phyloP scores from a whole-genome alignment of 1,284 basidiomycete genomes.

The Trichosporon sp. region DNA sequence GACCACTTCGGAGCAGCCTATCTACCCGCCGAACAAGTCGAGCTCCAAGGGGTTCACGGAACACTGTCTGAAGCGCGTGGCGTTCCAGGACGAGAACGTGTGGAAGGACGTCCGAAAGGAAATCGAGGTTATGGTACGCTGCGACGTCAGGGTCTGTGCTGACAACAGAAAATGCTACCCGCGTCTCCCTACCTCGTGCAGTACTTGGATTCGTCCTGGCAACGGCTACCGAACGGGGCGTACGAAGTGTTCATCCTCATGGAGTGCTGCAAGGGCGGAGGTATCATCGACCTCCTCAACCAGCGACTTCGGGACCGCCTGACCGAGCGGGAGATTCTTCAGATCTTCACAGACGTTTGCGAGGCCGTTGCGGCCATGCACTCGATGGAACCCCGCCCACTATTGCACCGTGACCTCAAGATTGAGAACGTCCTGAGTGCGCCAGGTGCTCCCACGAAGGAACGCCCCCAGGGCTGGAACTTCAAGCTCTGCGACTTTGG shows the following conservation, averaged over 20 bases:
- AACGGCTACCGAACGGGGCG: conserved; percentile 69
- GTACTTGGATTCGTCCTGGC: conserved; percentile 63
- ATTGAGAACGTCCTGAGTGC: conserved; percentile 88
- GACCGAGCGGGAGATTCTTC: conserved; percentile 90
- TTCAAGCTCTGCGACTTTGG: conserved; percentile 99
- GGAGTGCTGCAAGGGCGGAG: conserved; percentile 90
- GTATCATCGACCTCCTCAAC: conserved; percentile 99
- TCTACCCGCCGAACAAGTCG: conserved; percentile 56
- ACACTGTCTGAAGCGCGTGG: conserved; percentile 96
- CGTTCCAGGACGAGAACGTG: conserved; percentile 82
- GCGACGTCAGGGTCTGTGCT: neutral
- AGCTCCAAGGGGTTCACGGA: conserved; percentile 63
- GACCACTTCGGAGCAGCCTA: conserved; percentile 75
- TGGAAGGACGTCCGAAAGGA: conserved; percentile 95
- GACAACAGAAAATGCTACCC: conserved; percentile 35
- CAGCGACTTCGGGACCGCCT: conserved; percentile 86
- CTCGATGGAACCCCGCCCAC: conserved; percentile 66
- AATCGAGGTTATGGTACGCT: conserved; percentile 91
- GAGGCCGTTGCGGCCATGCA: conserved; percentile 95
- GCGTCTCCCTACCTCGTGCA: conserved; percentile 41
- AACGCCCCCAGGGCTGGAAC: conserved; percentile 53
- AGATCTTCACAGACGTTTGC: conserved; percentile 94
- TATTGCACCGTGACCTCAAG: conserved; percentile 96
- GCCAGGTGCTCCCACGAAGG: conserved; percentile 53
- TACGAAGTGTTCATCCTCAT: conserved; percentile 99